These are phyloP conservation scores for Mortierella sp. DNA, from an alignment of 371 early-diverging fungal species.

Conservation along the genomic window DNA sequence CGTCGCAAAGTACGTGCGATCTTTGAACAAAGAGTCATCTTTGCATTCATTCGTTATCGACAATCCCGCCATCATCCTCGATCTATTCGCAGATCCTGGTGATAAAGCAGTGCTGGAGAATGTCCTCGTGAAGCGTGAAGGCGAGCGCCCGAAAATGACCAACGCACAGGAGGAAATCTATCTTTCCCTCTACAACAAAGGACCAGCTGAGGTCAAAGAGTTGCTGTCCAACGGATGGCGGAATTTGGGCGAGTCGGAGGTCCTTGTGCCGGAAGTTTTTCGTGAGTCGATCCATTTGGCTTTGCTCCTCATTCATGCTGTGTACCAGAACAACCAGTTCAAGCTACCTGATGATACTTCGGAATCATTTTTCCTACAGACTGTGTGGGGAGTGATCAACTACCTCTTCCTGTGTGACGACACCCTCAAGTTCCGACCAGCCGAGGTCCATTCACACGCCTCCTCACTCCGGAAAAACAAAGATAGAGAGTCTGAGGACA, in stretches of 20 bases:
- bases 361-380: conserved; percentile 11
- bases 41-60: conserved; percentile 12
- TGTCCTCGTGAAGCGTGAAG: background rate
- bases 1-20: background rate
- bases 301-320: conserved; percentile 6
- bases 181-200: conserved; percentile 1
- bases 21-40: conserved; percentile 4
- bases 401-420: background rate
- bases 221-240: conserved; percentile 11
- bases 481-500: background rate
- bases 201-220: conserved; percentile 3
- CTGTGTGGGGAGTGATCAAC: conserved; percentile 4
- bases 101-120: conserved; percentile 5
- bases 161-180: background rate
- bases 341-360: conserved; percentile 2
- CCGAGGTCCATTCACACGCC: conserved; percentile 8
- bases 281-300: conserved; percentile 5
- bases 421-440: conserved; percentile 9
- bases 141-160: background rate
- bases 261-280: background rate
- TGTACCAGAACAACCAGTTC: conserved; percentile 13
- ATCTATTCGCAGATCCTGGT: conserved; percentile 6
- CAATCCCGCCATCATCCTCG: conserved; percentile 1
- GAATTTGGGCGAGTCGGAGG: background rate
- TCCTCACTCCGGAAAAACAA: conserved; percentile 11